phyloP scores from a whole-genome alignment of 805 yeast genomes.

The Zygosaccharomyces pseudorouxii region DNA sequence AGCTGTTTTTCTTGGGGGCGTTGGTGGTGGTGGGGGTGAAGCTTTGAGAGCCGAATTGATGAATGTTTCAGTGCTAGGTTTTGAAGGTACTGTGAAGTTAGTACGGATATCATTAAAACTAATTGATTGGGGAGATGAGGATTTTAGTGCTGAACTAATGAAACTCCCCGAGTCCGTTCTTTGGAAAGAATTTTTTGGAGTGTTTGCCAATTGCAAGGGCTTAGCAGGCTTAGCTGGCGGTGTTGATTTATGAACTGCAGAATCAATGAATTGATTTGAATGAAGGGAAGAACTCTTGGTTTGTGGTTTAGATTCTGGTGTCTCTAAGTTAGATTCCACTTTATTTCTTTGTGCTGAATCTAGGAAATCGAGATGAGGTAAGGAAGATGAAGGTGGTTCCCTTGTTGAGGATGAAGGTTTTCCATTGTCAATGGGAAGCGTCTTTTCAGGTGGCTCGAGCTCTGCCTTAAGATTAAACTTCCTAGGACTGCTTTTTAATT shows the following conservation, averaged over 20 bases:
- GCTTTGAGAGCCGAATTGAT: slow-evolving; percentile 22
- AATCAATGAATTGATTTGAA: not conserved
- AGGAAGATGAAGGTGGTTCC: not conserved
- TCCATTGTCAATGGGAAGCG: not conserved
- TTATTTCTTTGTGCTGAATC: not conserved
- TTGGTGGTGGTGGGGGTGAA: not conserved
- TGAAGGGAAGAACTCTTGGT: not conserved
- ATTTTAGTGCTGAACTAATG: slow-evolving; percentile 2
- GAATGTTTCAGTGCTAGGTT: slow-evolving; percentile 17
- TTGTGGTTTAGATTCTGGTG: not conserved
- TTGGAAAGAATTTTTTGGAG: not conserved
- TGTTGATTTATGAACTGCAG: not conserved
- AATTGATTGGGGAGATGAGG: not conserved
- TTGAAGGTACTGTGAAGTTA: not conserved
- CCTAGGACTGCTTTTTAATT: not conserved
- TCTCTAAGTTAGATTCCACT: not conserved
- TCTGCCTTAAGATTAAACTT: not conserved
- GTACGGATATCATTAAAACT: not conserved
- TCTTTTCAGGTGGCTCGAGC: not conserved
- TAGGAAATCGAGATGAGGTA: slow-evolving; percentile 15
- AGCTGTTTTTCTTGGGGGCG: not conserved
- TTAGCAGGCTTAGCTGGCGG: not conserved
- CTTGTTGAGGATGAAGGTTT: not conserved
- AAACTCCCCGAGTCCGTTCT: not conserved
- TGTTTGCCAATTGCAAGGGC: not conserved